Evolutionary conservation across 106 monocot genomes (phyloP), one percentile per base, ranked within the genome.

Genomic region (Narthecium ossifragum): DNA sequence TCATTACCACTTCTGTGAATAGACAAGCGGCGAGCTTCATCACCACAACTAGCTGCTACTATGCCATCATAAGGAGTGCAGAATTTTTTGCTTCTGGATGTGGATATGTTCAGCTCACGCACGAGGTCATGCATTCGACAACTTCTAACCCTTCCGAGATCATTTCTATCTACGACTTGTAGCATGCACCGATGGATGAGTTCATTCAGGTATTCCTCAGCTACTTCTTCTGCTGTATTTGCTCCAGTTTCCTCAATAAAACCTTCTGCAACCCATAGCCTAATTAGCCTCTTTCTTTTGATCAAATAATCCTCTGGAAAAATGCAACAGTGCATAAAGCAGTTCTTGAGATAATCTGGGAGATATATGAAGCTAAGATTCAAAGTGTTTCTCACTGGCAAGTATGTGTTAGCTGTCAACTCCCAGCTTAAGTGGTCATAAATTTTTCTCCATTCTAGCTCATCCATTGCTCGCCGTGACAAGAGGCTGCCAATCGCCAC

Each of bases 221-320:
- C 60, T 24, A 61, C 60, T 27, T 66, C 77, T 38, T 77, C 77
- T 53, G 67, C 13, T 33, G 66, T 65, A 11, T 28, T 72, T 15
- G 9, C 1, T 5, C 46, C 56, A 29, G 28, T 58, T 22, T 18
- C 31, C 27, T 52, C 50, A 28, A 70, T 23, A 28, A 76, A 54
- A 0, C 70, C 75, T 62, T 76, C 73, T 20, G 78, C 67, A 4
- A 78, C 70, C 78, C 78, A 78, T 4, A 55, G 31, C 22, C 63
- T 38, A 1, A 48, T 55, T 8, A 78, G 54, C 29, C 62, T 64
- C 20, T 54, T 52, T 18, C 23, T 63, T 5, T 22, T 2, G 41
- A 78, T 56, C 2, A 8, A 0, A 37, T 40, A 53, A 55, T 57
- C 48, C 34, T 68, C 67, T 0, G 78, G 73, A 28, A 71, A 78